Evolutionary conservation across 1,139 yeast genomes (phyloP).

Genomic region (Candida dubliniensis): DNA sequence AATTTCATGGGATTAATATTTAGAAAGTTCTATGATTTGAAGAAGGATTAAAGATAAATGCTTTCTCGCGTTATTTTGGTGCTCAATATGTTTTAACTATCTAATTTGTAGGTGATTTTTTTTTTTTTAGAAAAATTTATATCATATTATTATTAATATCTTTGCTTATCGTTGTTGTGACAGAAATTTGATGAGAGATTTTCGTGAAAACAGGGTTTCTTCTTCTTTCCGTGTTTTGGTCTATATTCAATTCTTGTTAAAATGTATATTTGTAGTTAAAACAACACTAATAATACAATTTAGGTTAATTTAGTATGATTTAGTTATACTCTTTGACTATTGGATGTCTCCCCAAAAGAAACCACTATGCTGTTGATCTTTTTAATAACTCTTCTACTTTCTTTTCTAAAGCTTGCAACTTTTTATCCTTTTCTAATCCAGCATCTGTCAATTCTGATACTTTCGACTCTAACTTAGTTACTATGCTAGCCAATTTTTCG

Average conservation of each 20-base stretch:
- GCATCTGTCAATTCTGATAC: constrained; percentile 52
- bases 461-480: constrained; percentile 54
- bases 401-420: constrained; percentile 45
- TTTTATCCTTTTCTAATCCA: constrained; percentile 62
- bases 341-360: too few relatives aligned
- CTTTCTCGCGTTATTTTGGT: background rate
- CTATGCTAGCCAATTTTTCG: constrained; percentile 60
- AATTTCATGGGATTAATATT: constrained; percentile 67
- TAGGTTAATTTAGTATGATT: too few relatives aligned
- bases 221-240: too few relatives aligned
- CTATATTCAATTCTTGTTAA: too few relatives aligned
- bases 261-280: too few relatives aligned
- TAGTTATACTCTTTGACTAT: too few relatives aligned
- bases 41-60: constrained; percentile 19
- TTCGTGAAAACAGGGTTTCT: too few relatives aligned
- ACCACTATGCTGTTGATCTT: constrained; percentile 15
- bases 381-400: constrained; percentile 42
- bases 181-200: too few relatives aligned
- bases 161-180: too few relatives aligned
- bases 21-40: constrained; percentile 64
- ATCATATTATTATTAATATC: too few relatives aligned
- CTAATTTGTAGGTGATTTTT: background rate
- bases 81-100: background rate
- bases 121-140: background rate
- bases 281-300: too few relatives aligned